Evolutionary conservation across 306 rosid species (phyloP).

Genomic region (Comarum palustre): DNA sequence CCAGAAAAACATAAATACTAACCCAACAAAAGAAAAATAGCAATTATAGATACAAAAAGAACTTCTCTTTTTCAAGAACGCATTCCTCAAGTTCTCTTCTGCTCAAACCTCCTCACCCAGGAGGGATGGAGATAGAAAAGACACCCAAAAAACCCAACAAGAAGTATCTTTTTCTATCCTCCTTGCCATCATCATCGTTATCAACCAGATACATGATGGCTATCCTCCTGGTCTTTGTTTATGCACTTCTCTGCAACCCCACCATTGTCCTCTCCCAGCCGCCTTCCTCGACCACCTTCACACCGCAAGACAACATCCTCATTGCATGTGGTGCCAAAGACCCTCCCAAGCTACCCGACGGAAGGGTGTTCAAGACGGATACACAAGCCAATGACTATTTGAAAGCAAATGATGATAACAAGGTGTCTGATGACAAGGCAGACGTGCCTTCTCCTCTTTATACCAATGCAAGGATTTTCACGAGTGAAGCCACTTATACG

Average conservation of each 20-base stretch:
- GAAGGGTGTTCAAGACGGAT: conserved; percentile 71
- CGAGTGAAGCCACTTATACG: conserved; percentile 27
- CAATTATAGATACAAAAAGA: not conserved
- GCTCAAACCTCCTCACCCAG: conserved; percentile 53
- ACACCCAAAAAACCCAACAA: not conserved
- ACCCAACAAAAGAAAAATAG: not conserved
- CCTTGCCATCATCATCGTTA: conserved; percentile 37
- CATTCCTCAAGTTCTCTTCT: conserved; percentile 29
- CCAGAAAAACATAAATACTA: not conserved
- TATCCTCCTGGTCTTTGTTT: conserved; percentile 58
- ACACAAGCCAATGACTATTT: conserved; percentile 44
- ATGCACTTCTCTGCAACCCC: conserved; percentile 22
- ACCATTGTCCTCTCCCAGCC: conserved; percentile 7
- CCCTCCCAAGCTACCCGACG: conserved; percentile 49
- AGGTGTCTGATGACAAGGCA: conserved; percentile 26
- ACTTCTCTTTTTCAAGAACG: not conserved
- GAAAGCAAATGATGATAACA: conserved; percentile 51
- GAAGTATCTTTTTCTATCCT: conserved; percentile 35
- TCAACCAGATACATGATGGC: conserved; percentile 38
- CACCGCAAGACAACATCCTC: conserved; percentile 65
- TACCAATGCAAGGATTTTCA: conserved; percentile 46
- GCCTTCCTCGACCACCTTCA: conserved; percentile 29
- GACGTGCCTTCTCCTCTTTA: conserved; percentile 45
- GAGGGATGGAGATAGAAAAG: conserved; percentile 63
- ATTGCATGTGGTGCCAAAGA: conserved; percentile 68